Evolutionary conservation across 1,139 yeast genomes (phyloP), one percentile per base, ranked within the genome.

Genomic region (Suhomyces bribrorum): DNA sequence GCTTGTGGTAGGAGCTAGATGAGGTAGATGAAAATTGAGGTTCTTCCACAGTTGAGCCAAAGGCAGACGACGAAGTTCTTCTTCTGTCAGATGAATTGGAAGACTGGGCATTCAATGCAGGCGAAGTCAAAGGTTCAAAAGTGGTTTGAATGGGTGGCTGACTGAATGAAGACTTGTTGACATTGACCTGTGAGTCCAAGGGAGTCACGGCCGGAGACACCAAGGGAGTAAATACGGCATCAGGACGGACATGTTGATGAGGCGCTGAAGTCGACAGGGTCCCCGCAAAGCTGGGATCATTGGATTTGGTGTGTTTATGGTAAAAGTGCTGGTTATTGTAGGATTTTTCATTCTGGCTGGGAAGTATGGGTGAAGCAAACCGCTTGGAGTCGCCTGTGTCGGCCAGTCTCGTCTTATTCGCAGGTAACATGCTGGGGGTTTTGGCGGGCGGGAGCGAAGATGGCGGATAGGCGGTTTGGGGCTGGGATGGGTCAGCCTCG

Each of bases 131-230:
- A 32, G 79, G 68, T 64, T 75, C 69, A 52, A 72, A 61, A 41
- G 68, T 48, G 23, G 69, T 54, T 36, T 57, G 66, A 7, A 62
- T 57, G 2, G 74, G 69, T 8, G 60, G 54, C 51, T 46, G 61
- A 48, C 36, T 57, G 56, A 44, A 64, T n/a, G 40, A 25, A 7
- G 37, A 25, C 26, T 53, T 51, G 38, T 57, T 55, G 26, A 46
- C 28, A 31, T 57, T 57, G 7, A 57, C 54, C 32, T 54, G 62
- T 14, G 57, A 50, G 26, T 81, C 88, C 49, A 77, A 54, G 0
- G 90, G 89, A 2, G 86, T 79, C 16, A 77, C 81, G 3, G 85
- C 84, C 0, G 95, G 95, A 2, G 89, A 82, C 9, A 84, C 77
- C 37, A 86, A 66, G 0, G 95, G 94, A 0, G 94, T 85, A 58